A percentile compares a stretch with the other conserved stretches of the same genome.
phyloP scores from a whole-genome alignment of 169 alveolate species.

The Eimeria acervulina region DNA sequence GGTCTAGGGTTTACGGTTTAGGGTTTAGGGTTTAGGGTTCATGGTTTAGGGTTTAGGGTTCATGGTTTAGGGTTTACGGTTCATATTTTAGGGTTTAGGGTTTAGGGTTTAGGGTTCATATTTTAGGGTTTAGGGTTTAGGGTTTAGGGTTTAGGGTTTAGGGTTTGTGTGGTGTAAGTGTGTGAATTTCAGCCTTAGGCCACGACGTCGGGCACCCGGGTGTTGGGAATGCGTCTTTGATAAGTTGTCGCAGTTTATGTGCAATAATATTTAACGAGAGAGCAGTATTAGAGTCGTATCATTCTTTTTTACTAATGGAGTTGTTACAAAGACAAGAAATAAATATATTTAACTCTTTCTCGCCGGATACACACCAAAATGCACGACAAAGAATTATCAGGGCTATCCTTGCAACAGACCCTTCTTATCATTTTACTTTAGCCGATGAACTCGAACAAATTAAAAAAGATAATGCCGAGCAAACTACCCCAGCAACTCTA shows the following conservation, averaged over 20 bases:
- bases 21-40: not conserved
- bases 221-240: slow-evolving; percentile 90
- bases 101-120: not conserved
- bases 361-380: slow-evolving; percentile 24
- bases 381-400: slow-evolving; percentile 47
- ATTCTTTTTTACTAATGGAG: slow-evolving; percentile 85
- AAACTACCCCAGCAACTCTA: slow-evolving; percentile 43
- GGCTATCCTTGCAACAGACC: slow-evolving; percentile 61
- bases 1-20: not conserved
- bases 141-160: not conserved
- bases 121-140: not conserved
- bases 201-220: slow-evolving; percentile 97
- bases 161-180: not conserved
- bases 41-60: not conserved
- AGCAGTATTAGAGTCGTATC: slow-evolving; percentile 95
- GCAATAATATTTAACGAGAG: slow-evolving; percentile 95
- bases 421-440: not conserved
- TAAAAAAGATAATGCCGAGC: not conserved
- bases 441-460: slow-evolving; percentile 9
- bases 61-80: not conserved
- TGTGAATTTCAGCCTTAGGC: slow-evolving; percentile 89
- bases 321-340: not conserved
- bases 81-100: not conserved
- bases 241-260: slow-evolving; percentile 89
- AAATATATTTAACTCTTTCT: not conserved